Base-by-base conservation (phyloP, 2,329 filamentous ascomycete genomes). In the Elsinoe batatas region DNA sequence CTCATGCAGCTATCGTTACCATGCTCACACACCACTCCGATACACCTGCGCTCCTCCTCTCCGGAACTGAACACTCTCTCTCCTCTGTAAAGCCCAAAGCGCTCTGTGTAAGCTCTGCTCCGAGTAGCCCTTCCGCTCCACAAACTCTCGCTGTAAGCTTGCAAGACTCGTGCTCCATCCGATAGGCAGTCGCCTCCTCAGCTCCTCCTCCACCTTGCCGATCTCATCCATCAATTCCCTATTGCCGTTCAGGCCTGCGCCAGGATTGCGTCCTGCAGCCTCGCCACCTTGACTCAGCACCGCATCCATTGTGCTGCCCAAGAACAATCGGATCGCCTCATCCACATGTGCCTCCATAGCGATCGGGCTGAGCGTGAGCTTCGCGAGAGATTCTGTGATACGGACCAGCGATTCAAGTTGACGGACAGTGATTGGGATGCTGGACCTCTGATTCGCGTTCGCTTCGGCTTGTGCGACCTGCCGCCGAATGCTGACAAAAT, bases 361-460 rank as follows among this genome's bases (percentile, higher is more conserved):
- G 40, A 96, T 79, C 3, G 91, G 85, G 0, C 87, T 88, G 7
- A 98, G 80, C 0, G 86, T 84, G 42, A 98, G 77, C 70, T 98
- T 98, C 56, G 93, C 93, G 1, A 98, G 81, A 0, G 93, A 90
- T 69, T 98, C 93, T 2, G 91, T 94, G 66, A 98, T 97, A 68
- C 93, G 91, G 60, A 97, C 87, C 62, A 98, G 95, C 64, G 91
- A 91, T 72, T 98, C 93, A 5, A 98, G 81, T 69, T 98, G 93
- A 69, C 93, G 90, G 53, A 98, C 88, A 0, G 93, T 98, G 70
- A 98, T 98, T 53, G 93, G 93, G 64, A 98, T 97, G 17, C 87
- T 93, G 5, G 88, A 95, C 15, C 93, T 86, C 38, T 87, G 80
- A 69, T 96, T 95, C 60, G 91, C 86, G 65, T 95, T 87, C 43